These are phyloP conservation scores for Paramecium tetraurelia DNA, from an alignment of 73 alveolate genomes.

Conservation along the genomic window DNA sequence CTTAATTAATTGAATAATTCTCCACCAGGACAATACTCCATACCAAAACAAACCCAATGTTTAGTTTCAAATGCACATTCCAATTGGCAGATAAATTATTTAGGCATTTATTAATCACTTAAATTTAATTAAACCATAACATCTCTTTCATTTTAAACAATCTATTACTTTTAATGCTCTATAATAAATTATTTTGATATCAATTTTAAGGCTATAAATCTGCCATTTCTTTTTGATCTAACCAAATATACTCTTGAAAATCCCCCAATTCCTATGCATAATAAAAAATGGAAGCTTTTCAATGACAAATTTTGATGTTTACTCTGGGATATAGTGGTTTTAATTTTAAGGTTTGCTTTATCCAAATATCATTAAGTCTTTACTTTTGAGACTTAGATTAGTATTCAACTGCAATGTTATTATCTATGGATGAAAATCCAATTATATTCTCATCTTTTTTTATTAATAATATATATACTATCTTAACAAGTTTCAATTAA, in stretches of 20 bases:
- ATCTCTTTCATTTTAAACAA: constrained; percentile 48
- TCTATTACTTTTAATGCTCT: constrained; percentile 21
- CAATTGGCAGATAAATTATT: background rate
- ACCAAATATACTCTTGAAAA: constrained; percentile 35
- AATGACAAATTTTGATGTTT: background rate
- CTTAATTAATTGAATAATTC: constrained; percentile 81
- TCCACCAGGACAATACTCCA: constrained; percentile 86
- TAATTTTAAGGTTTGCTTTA: constrained; percentile 5
- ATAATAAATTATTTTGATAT: constrained; percentile 6
- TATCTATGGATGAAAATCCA: constrained; percentile 22
- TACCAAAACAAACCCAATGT: constrained; percentile 68
- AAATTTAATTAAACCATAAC: constrained; percentile 47
- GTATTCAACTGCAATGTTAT: background rate
- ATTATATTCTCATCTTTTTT: background rate
- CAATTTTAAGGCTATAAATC: constrained; percentile 39
- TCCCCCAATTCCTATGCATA: constrained; percentile 43
- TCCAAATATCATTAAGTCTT: constrained; percentile 5
- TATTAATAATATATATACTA: background rate
- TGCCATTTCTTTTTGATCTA: constrained; percentile 43
- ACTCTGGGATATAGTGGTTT: background rate
- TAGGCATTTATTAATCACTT: background rate
- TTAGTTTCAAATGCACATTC: constrained; percentile 50
- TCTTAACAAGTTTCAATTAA: background rate
- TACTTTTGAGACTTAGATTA: constrained; percentile 7
- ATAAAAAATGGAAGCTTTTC: background rate